These are phyloP conservation scores for Debaryomyces sp. DNA, from an alignment of 1,139 yeast genomes.

Conservation along the genomic window DNA sequence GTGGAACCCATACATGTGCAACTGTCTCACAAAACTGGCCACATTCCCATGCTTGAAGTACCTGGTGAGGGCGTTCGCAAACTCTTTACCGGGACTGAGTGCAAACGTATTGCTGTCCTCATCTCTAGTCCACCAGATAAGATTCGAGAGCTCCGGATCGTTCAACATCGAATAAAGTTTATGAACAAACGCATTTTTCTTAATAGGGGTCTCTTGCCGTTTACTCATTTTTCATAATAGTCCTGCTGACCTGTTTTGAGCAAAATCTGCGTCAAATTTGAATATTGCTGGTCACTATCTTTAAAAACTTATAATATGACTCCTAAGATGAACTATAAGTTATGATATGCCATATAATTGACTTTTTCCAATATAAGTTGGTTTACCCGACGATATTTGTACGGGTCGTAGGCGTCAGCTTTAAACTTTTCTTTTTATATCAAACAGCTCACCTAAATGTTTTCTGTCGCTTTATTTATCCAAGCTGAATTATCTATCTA, in stretches of 20 bases:
- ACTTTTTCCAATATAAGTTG: background rate
- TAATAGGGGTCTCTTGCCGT: constrained; percentile 33
- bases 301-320: background rate
- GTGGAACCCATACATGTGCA: constrained; percentile 54
- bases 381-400: background rate
- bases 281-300: background rate
- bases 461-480: background rate
- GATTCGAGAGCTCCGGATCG: constrained; percentile 48
- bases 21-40: constrained; percentile 49
- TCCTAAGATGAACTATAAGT: background rate
- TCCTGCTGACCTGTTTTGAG: background rate
- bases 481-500: background rate
- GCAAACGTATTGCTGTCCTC: constrained; percentile 63
- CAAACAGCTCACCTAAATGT: background rate
- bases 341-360: background rate
- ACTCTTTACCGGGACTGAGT: constrained; percentile 57
- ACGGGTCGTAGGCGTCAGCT: background rate
- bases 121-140: constrained; percentile 79
- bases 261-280: background rate
- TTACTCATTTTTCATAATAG: constrained; percentile 20
- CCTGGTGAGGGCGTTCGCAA: constrained; percentile 44
- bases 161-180: constrained; percentile 62
- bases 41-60: constrained; percentile 52
- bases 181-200: constrained; percentile 66
- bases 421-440: background rate